Conservation (phyloP, 164 flowering plant genomes). For the Magnolia officinalis region DNA sequence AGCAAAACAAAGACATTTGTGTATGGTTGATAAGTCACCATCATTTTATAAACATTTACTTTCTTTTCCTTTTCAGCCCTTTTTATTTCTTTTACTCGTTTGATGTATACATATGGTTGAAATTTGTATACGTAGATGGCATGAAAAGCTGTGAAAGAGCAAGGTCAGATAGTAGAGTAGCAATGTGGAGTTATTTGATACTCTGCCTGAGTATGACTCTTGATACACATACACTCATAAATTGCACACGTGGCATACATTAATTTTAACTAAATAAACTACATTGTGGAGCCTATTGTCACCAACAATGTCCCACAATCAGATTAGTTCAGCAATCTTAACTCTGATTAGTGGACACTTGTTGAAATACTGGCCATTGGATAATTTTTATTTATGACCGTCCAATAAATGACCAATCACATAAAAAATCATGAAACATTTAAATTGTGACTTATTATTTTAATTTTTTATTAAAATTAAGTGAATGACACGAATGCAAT, state of each 20-base stretch:
- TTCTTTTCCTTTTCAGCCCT: slow-evolving; percentile 4
- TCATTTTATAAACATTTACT: background rate
- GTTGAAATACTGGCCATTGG: no score
- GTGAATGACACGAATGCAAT: no score
- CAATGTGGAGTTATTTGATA: background rate
- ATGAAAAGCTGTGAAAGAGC: slow-evolving; percentile 16
- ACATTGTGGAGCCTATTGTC: background rate
- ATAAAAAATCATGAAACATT: no score
- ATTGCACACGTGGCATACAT: background rate
- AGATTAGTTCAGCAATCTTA: background rate
- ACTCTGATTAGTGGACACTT: background rate
- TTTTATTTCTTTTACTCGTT: slow-evolving; percentile 3
- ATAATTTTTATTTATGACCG: no score
- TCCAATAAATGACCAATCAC: no score
- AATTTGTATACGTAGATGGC: no score
- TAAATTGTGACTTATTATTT: no score
- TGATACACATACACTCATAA: background rate
- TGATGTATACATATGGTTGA: background rate
- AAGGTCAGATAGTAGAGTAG: background rate
- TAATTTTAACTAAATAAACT: no score
- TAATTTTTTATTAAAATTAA: no score
- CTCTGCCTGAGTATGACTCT: background rate
- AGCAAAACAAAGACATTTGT: background rate
- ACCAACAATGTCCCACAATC: background rate
- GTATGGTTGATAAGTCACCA: background rate